Evolutionary conservation across 305 asterid species (phyloP), one percentile per base, ranked within the genome.

Genomic region (Fraxinus velutina): DNA sequence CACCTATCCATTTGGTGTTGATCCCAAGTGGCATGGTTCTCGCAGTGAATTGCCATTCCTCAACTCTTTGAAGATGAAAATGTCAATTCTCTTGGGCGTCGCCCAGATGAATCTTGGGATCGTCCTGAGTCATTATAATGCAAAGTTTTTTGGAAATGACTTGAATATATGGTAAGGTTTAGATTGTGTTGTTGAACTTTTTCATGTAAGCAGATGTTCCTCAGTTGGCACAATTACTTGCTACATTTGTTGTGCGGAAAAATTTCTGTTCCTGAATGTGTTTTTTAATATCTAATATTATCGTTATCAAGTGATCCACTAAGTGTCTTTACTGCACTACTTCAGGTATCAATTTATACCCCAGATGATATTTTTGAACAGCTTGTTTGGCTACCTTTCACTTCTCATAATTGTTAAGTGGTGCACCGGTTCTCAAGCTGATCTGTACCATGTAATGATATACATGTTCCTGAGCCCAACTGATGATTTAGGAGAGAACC

Each of bases 71-170:
- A 88, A 88, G 85, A 86, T 88, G 91, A 88, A 88, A 84, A 88
- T 90, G 90, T 89, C 90, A 66, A 90, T 89, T 85, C 83, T 88
- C 75, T 83, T 88, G 75, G 91, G 91, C n/a, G 86, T 88, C 24
- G 87, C 88, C 73, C 92, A 90, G 81, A 90, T 90, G 94, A 90
- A 90, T 84, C 91, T 90, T 21, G 94, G 94, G 83, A 88, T 90
- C 85, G 76, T 87, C 80, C 82, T 88, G 71, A 83, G 91, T 81
- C 85, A 88, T 73, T 88, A 76, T 78, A 88, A 88, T 74, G 86
- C 86, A 27, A 90, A 81, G 75, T 90, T 89, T 80, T 90, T 90
- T 22, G 52, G 73, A 62, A 90, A 86, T 79, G 85, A 85, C 2
- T 50, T 90, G 85, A 86, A 90, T 79, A 50, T 86, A 80, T 73